These are phyloP conservation scores for Cryptococcus sp. DNA, from an alignment of 1,284 basidiomycete genomes.

Conservation along the genomic window DNA sequence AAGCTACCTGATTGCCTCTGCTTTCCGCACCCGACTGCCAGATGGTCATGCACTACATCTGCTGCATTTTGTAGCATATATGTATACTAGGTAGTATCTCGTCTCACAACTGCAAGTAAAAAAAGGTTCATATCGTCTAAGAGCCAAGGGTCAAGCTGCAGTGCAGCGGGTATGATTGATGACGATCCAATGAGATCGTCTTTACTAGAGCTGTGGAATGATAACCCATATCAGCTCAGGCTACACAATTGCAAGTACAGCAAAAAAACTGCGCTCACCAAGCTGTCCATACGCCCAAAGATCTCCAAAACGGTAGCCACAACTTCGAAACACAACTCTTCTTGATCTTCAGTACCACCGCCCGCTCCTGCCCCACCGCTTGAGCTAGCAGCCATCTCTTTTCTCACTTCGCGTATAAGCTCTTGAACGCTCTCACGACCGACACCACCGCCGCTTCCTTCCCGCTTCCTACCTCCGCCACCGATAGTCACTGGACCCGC, in stretches of 20 bases:
- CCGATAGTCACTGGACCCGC: conserved; percentile 47
- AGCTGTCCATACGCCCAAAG: conserved; percentile 79
- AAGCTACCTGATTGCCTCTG: no score
- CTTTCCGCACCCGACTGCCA: no score
- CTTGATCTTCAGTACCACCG: conserved; percentile 66
- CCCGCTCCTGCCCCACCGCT: conserved; percentile 61
- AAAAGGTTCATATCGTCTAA: no score
- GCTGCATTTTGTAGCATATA: no score
- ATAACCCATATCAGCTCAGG: no score
- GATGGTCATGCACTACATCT: no score
- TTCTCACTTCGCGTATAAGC: conserved; percentile 73
- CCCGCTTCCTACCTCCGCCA: conserved; percentile 42
- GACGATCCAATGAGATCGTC: no score
- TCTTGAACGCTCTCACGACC: conserved; percentile 71
- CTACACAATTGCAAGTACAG: neutral
- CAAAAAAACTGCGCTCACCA: conserved; percentile 56
- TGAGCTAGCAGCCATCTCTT: conserved; percentile 64
- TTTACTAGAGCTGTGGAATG: no score
- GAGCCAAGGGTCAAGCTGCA: no score
- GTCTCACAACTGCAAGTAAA: neutral
- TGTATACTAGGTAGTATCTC: neutral
- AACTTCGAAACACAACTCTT: conserved; percentile 83
- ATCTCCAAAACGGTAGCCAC: conserved; percentile 88
- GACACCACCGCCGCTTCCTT: conserved; percentile 46
- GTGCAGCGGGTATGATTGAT: no score